Evolutionary conservation across 2,329 filamentous ascomycete species (phyloP), one percentile per base, ranked within the genome.

Genomic region (Cercospora brassicicola): DNA sequence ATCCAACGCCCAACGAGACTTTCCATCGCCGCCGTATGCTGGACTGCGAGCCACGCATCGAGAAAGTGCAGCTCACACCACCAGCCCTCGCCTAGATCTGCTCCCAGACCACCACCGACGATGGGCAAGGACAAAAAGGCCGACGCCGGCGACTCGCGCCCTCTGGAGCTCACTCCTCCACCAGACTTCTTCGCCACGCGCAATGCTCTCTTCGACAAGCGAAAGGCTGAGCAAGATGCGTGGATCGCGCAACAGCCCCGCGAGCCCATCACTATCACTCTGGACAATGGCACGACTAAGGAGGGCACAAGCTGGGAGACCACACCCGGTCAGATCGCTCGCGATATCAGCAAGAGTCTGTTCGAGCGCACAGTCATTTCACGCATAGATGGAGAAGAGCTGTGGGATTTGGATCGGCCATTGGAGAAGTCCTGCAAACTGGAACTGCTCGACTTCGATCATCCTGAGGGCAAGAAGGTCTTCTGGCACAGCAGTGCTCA

Each of bases 401-500:
- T 98, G 10, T 99, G 94, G 95, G 95, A 99, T 82, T 83, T 99
- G 72, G 92, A 94, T 77, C 86, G 95, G 64, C 94, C 94, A 4
- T 83, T 99, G 39, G 95, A 98, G 84, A 89, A 88, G 81, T 92
- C 90, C 83, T 95, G 92, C 83, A 91, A 88, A 74, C 86, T 99
- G 30, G 91, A 94, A 76, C 85, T 97, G 64, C 85, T 98, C 71
- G 89, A 91, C 72, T 99, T 98, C 75, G 89, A 93, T 61, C 83
- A 90, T 79, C 79, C 80, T 4, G 81, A 91, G 82, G 94, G 93
- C 76, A 94, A 95, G 83, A 92, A 92, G 79, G 94, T 98, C 66
- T 99, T 97, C 83, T 99, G 94, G 94, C 95, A 98, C 81, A 96
- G 93, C 20, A 94, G 91, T 76, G 95, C 95, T 55, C 95, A 99